Conservation (phyloP, 352 stramenopile species). For the Pythium folliculosum region DNA sequence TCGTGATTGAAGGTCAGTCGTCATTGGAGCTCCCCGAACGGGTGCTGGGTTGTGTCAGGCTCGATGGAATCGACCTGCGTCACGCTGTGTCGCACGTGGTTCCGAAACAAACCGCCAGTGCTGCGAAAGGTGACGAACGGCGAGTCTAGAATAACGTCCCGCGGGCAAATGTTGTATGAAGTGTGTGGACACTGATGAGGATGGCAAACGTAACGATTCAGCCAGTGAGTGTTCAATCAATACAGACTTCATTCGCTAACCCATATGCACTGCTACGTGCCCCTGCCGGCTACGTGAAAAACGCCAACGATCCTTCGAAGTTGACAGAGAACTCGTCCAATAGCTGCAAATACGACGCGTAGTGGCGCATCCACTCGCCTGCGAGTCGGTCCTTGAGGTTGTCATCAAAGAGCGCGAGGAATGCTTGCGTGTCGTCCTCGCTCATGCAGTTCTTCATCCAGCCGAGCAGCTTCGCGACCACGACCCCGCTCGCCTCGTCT, state of each 20-base stretch:
- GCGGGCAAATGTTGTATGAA: not conserved
- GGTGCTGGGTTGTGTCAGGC: conserved; percentile 66
- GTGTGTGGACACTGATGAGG: not conserved
- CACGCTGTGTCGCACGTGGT: conserved; percentile 45
- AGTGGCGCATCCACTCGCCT: conserved; percentile 72
- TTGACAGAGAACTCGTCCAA: conserved; percentile 70
- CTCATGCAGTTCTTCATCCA: conserved; percentile 67
- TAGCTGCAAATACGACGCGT: conserved; percentile 60
- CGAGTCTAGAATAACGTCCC: not conserved
- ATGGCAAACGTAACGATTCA: not conserved
- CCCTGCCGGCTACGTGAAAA: conserved; percentile 49
- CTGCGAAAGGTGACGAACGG: conserved; percentile 5
- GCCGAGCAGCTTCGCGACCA: conserved; percentile 63
- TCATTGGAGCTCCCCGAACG: conserved; percentile 75
- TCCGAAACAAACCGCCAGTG: conserved; percentile 5
- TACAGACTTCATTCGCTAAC: not conserved
- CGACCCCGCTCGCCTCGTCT: conserved; percentile 47
- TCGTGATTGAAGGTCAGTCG: conserved; percentile 77
- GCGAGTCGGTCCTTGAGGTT: conserved; percentile 58
- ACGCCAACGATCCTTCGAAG: conserved; percentile 58
- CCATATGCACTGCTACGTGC: not conserved
- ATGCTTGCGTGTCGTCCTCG: conserved; percentile 49
- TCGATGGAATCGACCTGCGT: conserved; percentile 64
- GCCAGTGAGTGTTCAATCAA: not conserved
- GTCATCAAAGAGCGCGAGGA: conserved; percentile 52